A percentile compares a stretch with the other conserved stretches of the same genome.
Conservation (phyloP, 192 early-diverging fungal species). For the Umbelopsis ramanniana region DNA sequence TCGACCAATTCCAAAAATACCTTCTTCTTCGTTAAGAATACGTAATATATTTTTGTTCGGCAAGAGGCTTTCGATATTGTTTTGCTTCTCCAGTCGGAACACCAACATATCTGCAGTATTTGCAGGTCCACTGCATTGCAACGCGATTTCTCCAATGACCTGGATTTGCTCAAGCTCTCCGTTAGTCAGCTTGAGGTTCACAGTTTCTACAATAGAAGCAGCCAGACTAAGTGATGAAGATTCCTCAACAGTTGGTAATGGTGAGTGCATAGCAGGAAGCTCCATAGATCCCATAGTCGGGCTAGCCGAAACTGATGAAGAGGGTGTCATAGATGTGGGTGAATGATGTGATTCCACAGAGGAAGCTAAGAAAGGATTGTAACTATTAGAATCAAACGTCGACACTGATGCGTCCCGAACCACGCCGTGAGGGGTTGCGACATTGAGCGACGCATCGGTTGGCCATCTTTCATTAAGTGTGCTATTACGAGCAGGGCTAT, state of each 20-base stretch:
- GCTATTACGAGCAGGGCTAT: background rate
- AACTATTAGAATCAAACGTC: constrained; percentile 13
- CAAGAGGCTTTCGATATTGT: background rate
- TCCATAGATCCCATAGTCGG: constrained; percentile 22
- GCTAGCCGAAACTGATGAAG: constrained; percentile 3
- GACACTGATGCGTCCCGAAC: background rate
- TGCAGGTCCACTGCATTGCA: constrained; percentile 11
- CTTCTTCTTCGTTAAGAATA: background rate
- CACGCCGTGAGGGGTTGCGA: background rate
- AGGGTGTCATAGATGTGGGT: background rate
- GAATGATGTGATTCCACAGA: background rate
- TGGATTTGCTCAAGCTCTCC: background rate
- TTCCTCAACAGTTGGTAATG: constrained; percentile 4
- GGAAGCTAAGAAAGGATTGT: background rate
- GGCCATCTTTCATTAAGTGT: constrained; percentile 7
- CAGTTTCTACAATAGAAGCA: constrained; percentile 4
- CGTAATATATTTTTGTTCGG: constrained; percentile 3
- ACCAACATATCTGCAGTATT: background rate
- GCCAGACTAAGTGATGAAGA: background rate
- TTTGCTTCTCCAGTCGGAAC: background rate
- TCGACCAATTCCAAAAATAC: background rate
- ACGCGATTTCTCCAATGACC: background rate
- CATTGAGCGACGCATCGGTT: background rate
- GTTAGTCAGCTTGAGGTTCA: background rate
- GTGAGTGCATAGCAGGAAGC: background rate